Evolutionary conservation across 495 filamentous ascomycete species (phyloP).

Genomic region (Trichoderma orchidacearum): DNA sequence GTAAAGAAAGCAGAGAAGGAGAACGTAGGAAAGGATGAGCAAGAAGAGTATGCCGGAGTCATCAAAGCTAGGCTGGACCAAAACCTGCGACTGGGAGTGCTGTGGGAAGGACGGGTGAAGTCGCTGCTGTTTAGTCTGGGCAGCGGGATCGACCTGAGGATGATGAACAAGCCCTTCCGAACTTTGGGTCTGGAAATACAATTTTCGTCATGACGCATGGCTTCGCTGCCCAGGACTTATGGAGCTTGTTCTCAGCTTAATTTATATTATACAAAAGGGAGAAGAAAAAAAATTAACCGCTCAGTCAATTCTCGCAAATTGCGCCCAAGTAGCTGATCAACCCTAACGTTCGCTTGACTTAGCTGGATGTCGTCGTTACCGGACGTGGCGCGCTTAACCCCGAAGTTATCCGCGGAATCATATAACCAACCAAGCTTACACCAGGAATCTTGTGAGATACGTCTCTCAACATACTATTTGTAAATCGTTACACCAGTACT

Average conservation of each 20-base stretch:
- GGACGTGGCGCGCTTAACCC: neutral
- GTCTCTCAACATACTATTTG: neutral
- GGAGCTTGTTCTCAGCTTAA: neutral
- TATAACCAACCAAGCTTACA: too few relatives aligned
- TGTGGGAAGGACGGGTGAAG: constrained; percentile 93
- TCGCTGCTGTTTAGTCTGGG: constrained; percentile 86
- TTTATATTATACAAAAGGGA: too few relatives aligned
- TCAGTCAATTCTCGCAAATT: too few relatives aligned
- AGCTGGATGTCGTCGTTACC: too few relatives aligned
- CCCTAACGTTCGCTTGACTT: too few relatives aligned
- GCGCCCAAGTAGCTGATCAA: too few relatives aligned
- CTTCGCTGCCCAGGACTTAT: neutral
- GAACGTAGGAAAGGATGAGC: constrained; percentile 4
- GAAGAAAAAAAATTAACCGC: too few relatives aligned
- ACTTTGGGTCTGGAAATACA: constrained; percentile 78
- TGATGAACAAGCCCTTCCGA: constrained; percentile 53
- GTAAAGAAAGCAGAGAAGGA: constrained; percentile 1
- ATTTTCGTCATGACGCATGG: constrained; percentile 63
- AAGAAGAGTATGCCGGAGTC: constrained; percentile 68
- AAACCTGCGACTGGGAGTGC: constrained; percentile 63
- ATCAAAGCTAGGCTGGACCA: constrained; percentile 82
- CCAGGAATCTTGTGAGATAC: too few relatives aligned
- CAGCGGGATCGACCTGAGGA: constrained; percentile 60
- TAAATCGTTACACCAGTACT: neutral
- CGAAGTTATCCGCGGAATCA: neutral